Base-by-base conservation (phyloP, 495 filamentous ascomycete genomes). In the Aspergillus cristatus region DNA sequence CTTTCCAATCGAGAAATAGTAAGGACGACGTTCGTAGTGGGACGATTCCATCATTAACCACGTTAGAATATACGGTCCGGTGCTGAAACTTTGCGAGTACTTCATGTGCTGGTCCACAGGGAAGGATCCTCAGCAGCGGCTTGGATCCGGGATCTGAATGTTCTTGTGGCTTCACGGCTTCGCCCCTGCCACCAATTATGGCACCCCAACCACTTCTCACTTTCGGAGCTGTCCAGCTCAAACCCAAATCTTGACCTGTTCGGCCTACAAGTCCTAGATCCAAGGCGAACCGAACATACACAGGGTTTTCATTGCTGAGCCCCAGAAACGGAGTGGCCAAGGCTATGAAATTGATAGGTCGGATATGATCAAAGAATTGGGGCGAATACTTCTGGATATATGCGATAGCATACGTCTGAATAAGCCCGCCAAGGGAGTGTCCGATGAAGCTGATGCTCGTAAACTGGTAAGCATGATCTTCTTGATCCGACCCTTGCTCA, bases 11-110 rank as follows among this genome's bases (percentile, higher is more conserved):
- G 6, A 98, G 71, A 48, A 97, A 98, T n/a, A 97, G 68, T 12
- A 98, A 67, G 57, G 89, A 97, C 35, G 93, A 96, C 10, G 91
- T 98, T 8, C 93, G 75, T 26, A 97, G 57, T 2, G 91, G 91
- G 6, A 98, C 91, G 53, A 98, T 96, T 2, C 91, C 91, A 62
- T 98, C 91, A 60, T 98, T 98, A 30, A 98, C 93, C 18, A 97
- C 87, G 51, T 98, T 98, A 1, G 89, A 94, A 54, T 98, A 98
- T 1, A 96, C 70, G 0, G 91, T 98, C 13, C 93, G 71, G 52
- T 91, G 94, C 32, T 86, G 72, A 50, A 97, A 98, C 57, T 81
- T 85, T 49, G 79, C 75, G 35, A 98, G 63, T 0, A 84, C 88
- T 28, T 78, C 74, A 60, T 97, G 89, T 5, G 91, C 91, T 18